Conservation (phyloP, 2,329 filamentous ascomycete species). For the Beauveria sp. region DNA sequence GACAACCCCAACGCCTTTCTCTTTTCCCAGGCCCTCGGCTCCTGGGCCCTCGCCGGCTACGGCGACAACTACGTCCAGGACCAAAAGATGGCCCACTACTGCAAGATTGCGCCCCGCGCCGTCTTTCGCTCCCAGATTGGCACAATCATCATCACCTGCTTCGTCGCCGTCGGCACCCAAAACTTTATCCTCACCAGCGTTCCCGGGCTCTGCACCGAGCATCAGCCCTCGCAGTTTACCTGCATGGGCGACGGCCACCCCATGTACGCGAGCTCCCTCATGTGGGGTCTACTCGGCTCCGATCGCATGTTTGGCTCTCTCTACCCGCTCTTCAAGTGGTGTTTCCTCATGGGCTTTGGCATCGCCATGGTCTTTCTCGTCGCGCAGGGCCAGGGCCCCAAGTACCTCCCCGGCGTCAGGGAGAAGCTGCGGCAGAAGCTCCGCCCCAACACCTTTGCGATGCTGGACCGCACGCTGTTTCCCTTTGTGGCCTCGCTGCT, state of each 20-base stretch:
- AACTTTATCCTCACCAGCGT: conserved; percentile 34
- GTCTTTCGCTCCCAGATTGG: conserved; percentile 40
- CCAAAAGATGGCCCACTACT: conserved; percentile 43
- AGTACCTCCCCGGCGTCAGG: conserved; percentile 26
- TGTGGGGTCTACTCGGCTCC: conserved; percentile 46
- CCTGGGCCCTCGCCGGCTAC: conserved; percentile 23
- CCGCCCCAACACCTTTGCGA: conserved; percentile 22
- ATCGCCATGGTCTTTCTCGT: conserved; percentile 30
- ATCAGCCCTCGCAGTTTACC: conserved; percentile 34
- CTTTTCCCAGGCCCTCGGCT: conserved; percentile 8
- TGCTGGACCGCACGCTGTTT: conserved; percentile 30
- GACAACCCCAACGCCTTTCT: conserved; percentile 17
- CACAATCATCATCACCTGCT: conserved; percentile 37
- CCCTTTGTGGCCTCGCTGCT: conserved; percentile 29
- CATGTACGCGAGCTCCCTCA: conserved; percentile 35
- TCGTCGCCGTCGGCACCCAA: conserved; percentile 37
- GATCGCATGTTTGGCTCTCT: conserved; percentile 34
- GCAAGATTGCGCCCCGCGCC: conserved; percentile 40
- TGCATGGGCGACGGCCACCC: conserved; percentile 42
- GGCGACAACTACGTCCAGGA: conserved; percentile 37
- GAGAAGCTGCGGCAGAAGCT: conserved; percentile 24
- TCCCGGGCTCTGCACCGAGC: conserved; percentile 21
- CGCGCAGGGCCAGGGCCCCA: conserved; percentile 26
- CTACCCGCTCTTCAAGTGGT: conserved; percentile 36
- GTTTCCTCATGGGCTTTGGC: conserved; percentile 32